phyloP scores from a whole-genome alignment of 352 stramenopile species.

The Globisporangium mamillatum region DNA sequence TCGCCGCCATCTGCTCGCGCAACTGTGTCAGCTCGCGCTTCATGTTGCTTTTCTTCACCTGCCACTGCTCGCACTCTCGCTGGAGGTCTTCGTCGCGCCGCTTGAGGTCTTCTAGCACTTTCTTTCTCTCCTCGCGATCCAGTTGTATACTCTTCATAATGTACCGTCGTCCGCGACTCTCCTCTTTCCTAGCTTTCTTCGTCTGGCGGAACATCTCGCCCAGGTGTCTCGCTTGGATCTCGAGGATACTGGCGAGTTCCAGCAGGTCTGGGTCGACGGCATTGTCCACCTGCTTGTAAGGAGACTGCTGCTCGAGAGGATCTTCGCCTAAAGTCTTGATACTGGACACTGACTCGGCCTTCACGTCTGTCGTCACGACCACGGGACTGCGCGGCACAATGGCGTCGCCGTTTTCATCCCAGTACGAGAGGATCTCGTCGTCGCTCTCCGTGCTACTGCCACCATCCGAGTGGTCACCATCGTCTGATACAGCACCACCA shows the following conservation, averaged over 20 bases:
- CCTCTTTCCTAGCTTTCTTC: background rate
- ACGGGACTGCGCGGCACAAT: background rate
- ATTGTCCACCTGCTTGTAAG: background rate
- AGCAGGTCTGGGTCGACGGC: background rate
- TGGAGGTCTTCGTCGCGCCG: background rate
- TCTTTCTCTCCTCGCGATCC: background rate
- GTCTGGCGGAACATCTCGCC: background rate
- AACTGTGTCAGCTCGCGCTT: background rate
- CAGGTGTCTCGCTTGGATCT: background rate
- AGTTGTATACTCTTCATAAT: background rate
- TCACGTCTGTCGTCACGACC: background rate
- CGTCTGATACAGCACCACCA: background rate
- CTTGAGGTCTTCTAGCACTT: background rate
- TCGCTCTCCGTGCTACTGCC: slow-evolving; percentile 2
- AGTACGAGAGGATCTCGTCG: background rate
- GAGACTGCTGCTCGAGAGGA: background rate
- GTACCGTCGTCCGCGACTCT: background rate
- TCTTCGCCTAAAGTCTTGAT: background rate
- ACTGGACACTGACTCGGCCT: background rate
- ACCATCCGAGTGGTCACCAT: background rate
- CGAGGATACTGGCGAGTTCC: background rate
- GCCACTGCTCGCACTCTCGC: background rate
- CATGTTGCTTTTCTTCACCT: background rate
- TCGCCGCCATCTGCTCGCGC: background rate
- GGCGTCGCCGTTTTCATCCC: background rate